These are phyloP conservation scores for Auricularia heimuer DNA, from an alignment of 768 basidiomycete genomes.

Conservation along the genomic window DNA sequence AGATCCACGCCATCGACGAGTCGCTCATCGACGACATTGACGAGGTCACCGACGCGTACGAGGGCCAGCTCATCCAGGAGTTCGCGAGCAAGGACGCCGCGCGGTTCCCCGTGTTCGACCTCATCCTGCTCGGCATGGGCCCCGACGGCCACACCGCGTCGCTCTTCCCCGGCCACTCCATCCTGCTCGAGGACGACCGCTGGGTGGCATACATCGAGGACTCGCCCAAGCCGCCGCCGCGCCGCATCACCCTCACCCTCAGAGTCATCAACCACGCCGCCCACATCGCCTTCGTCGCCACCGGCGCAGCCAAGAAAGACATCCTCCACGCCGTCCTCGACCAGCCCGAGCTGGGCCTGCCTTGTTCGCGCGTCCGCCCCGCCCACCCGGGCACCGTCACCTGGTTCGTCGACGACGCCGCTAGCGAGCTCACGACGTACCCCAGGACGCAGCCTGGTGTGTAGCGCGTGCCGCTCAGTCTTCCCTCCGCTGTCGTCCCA, in stretches of 20 bases:
- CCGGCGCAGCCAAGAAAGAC: conserved; percentile 75
- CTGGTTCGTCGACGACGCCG: conserved; percentile 92
- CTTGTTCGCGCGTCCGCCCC: conserved; percentile 73
- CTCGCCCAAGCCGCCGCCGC: conserved; percentile 86
- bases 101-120: conserved; percentile 94
- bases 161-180: conserved; percentile 86
- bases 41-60: conserved; percentile 72
- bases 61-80: conserved; percentile 73
- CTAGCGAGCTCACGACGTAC: conserved; percentile 53
- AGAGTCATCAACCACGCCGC: conserved; percentile 86
- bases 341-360: conserved; percentile 66
- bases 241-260: conserved; percentile 84
- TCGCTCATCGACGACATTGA: conserved; percentile 60
- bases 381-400: conserved; percentile 73
- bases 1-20: conserved; percentile 80
- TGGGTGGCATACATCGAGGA: conserved; percentile 95
- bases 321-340: conserved; percentile 68
- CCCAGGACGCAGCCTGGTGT: conserved; percentile 38
- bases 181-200: conserved; percentile 76
- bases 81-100: conserved; percentile 92
- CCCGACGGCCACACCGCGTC: conserved; percentile 98
- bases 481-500: not conserved
- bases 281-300: conserved; percentile 80
- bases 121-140: conserved; percentile 94
- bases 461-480: not conserved